Evolutionary conservation across 2,329 filamentous ascomycete species (phyloP).

Genomic region (Colletotrichum camelliae): DNA sequence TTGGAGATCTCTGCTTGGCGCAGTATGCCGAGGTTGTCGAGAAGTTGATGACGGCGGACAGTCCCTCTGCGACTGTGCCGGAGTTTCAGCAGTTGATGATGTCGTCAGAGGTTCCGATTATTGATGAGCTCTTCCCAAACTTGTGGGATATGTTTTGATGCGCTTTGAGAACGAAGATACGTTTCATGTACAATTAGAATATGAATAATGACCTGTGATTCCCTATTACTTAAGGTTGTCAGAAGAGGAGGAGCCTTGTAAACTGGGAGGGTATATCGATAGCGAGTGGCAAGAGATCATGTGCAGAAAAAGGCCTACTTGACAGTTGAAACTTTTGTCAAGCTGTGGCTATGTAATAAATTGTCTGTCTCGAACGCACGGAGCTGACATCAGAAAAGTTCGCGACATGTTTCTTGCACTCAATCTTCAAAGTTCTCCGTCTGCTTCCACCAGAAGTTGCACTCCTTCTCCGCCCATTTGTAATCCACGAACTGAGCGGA

Average conservation of each 20-base stretch:
- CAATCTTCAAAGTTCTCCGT: conserved; percentile 34
- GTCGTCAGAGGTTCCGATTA: conserved; percentile 14
- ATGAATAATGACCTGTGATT: not conserved
- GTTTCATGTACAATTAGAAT: not conserved
- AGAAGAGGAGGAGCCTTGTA: not conserved
- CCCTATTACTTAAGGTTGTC: not conserved
- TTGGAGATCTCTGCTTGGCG: conserved; percentile 54
- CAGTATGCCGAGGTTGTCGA: conserved; percentile 54
- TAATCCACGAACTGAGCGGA: conserved; percentile 44
- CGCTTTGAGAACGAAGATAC: not conserved
- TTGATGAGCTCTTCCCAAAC: conserved; percentile 20
- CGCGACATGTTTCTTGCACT: not conserved
- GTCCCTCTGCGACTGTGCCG: conserved; percentile 13
- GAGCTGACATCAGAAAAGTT: not conserved
- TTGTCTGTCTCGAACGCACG: not conserved
- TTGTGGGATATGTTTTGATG: conserved; percentile 21
- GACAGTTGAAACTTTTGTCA: not conserved
- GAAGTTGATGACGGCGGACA: conserved; percentile 37
- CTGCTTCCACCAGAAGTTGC: conserved; percentile 49
- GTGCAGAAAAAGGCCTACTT: not conserved
- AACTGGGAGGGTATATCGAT: not conserved
- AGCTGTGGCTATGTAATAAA: not conserved
- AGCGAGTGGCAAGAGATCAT: not conserved
- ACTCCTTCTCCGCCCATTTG: conserved; percentile 47
- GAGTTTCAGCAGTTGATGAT: conserved; percentile 21